These are phyloP conservation scores for Globisporangium heterothallicum DNA, from an alignment of 352 stramenopile genomes.

Conservation along the genomic window DNA sequence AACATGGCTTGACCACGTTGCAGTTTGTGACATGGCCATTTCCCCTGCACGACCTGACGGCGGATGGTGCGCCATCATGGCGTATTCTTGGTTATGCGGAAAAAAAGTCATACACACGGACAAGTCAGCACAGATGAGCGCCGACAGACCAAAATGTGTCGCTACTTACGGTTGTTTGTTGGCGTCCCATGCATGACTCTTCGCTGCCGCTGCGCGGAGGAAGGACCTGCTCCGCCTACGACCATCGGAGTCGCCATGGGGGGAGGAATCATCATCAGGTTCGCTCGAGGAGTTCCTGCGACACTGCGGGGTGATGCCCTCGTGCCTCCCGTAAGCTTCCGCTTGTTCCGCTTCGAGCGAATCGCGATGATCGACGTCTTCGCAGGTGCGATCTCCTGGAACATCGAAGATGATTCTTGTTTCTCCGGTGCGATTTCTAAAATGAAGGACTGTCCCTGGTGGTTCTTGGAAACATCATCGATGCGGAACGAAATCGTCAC, in stretches of 20 bases:
- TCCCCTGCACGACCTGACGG: constrained; percentile 9
- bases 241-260: constrained; percentile 17
- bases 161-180: constrained; percentile 15
- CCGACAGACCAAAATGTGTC: no score
- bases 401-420: constrained; percentile 75
- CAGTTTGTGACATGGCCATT: constrained; percentile 7
- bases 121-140: no score
- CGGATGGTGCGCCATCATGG: constrained; percentile 9
- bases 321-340: constrained; percentile 44
- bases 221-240: background rate
- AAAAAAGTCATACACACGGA: no score
- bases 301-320: constrained; percentile 37
- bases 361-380: constrained; percentile 89
- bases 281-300: constrained; percentile 26
- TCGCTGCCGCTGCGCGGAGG: constrained; percentile 18
- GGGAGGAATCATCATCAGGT: constrained; percentile 26
- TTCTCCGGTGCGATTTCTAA: constrained; percentile 88
- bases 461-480: constrained; percentile 97
- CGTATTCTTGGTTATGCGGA: no score
- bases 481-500: constrained; percentile 92
- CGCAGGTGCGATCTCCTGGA: constrained; percentile 87
- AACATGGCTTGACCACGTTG: constrained; percentile 10
- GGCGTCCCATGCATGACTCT: constrained; percentile 13
- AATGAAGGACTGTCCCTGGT: constrained; percentile 93
- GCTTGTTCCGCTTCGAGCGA: constrained; percentile 94